Conservation (phyloP, 106 monocot species). For the Amphibolis antarctica region DNA sequence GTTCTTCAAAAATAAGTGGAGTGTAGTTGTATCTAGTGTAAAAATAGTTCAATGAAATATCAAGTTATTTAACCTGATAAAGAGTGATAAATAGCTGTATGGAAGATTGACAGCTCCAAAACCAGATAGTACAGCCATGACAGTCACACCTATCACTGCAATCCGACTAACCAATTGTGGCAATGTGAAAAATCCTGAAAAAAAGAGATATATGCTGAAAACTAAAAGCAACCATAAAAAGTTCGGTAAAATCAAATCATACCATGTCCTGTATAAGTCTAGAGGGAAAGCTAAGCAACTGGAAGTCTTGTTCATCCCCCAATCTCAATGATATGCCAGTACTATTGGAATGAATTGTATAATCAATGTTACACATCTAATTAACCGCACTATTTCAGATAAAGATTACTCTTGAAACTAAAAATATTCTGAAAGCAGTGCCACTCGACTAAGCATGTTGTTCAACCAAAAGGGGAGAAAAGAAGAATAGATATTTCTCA, state of each 20-base stretch:
- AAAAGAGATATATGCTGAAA: conserved; percentile 1
- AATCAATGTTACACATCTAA: too few species aligned
- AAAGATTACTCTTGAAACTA: too few species aligned
- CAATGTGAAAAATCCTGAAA: conserved; percentile 88
- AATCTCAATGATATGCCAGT: background rate
- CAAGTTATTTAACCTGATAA: conserved; percentile 67
- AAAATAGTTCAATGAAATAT: too few species aligned
- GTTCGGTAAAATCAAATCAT: background rate
- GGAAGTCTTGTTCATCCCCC: too few species aligned
- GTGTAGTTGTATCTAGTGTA: background rate
- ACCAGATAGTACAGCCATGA: conserved; percentile 97
- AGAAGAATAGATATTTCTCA: too few species aligned
- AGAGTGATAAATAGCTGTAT: conserved; percentile 92
- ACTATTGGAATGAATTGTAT: background rate
- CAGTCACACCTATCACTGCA: conserved; percentile 84
- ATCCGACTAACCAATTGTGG: conserved; percentile 91
- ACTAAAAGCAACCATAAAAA: background rate
- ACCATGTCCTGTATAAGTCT: background rate
- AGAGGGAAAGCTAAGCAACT: too few species aligned
- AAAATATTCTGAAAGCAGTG: too few species aligned
- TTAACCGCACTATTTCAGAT: too few species aligned
- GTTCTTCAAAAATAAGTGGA: background rate
- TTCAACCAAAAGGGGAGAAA: too few species aligned
- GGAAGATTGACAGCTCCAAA: conserved; percentile 98
- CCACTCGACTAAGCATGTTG: too few species aligned